Base-by-base conservation (phyloP, 768 basidiomycete species). In the Tremella fuciformis region DNA sequence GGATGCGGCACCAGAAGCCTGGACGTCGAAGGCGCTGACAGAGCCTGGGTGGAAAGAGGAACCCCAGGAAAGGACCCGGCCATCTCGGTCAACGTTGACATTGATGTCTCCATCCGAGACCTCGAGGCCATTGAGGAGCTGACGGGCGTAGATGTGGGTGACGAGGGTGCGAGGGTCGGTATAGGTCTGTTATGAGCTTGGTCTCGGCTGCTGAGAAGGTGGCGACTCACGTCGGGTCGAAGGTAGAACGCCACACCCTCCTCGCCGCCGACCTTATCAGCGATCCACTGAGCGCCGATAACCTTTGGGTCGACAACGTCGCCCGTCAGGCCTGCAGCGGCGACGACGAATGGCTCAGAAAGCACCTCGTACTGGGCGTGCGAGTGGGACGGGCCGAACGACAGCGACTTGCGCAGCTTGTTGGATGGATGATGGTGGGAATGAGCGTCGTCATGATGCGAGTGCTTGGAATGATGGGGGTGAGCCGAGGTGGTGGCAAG, bases 41-140 rank as follows among this genome's bases (percentile, higher is more conserved):
- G 48, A 50, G 3, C 88, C 90, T n/a, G 82, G 79, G 77, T 84
- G 90, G 82, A 93, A 92, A 63, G 90, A 92, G 73, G 87, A 88
- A 46, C 92, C 92, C 67, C 86, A 90, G 0, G 90, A 92, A 48
- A 97, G 71, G 18, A 98, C 83, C 66, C 82, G 78, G 44, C 90
- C 91, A 55, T 88, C 83, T 78, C 86, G 86, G 42, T 72, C 75
- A 77, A 97, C 81, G 80, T 97, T 96, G 72, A 99, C 78, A 76
- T 97, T 97, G 80, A 96, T 84, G 77, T 96, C 88, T 25, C 88
- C 89, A 69, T 96, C 90, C 11, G 83, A 82, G 15, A 99, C 90
- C 71, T 94, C 89, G 46, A 94, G 79, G 13, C 90, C 91, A 57
- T 88, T 85, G 69, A 92, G 79, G 58, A 88, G 62, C 79, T 99